phyloP scores from a whole-genome alignment of 768 basidiomycete genomes.

The Hypholoma fasciculare region DNA sequence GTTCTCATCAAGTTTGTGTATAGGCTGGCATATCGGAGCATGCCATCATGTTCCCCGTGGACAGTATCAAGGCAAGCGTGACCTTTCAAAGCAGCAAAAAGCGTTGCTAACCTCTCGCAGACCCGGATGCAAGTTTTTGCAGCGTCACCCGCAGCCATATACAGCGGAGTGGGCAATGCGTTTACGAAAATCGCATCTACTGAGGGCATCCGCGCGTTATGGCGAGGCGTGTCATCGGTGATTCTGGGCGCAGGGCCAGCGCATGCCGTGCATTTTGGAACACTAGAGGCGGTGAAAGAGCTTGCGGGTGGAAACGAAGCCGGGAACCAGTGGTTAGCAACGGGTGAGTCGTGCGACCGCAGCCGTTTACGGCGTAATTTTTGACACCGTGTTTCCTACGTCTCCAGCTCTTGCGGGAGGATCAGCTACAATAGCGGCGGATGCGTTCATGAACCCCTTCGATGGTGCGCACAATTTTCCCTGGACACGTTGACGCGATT shows the following conservation, averaged over 20 bases:
- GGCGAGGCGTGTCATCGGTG: constrained; percentile 96
- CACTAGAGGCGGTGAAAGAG: constrained; percentile 93
- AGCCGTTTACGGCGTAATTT: not conserved
- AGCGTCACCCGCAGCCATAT: constrained; percentile 80
- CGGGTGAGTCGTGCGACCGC: constrained; percentile 56
- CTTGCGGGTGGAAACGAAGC: constrained; percentile 82
- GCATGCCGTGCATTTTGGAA: constrained; percentile 97
- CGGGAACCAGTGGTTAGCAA: constrained; percentile 84
- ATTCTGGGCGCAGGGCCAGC: constrained; percentile 97
- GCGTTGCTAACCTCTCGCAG: constrained; percentile 39
- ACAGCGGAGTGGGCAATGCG: constrained; percentile 88
- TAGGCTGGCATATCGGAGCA: constrained; percentile 99
- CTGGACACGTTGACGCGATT: constrained; percentile 1
- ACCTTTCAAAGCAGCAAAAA: not conserved
- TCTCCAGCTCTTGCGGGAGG: constrained; percentile 85
- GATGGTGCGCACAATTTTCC: constrained; percentile 66
- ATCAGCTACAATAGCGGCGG: constrained; percentile 90
- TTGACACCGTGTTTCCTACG: constrained; percentile 6
- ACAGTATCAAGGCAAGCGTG: constrained; percentile 90
- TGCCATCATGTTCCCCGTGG: constrained; percentile 97
- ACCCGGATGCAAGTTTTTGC: constrained; percentile 99
- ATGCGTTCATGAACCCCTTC: constrained; percentile 99
- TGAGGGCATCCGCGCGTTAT: constrained; percentile 87
- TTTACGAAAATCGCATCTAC: constrained; percentile 92
- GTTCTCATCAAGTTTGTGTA: constrained; percentile 5